These are phyloP conservation scores for Vanderwaltozyma tropicalis DNA, from an alignment of 805 yeast species.

Conservation along the genomic window DNA sequence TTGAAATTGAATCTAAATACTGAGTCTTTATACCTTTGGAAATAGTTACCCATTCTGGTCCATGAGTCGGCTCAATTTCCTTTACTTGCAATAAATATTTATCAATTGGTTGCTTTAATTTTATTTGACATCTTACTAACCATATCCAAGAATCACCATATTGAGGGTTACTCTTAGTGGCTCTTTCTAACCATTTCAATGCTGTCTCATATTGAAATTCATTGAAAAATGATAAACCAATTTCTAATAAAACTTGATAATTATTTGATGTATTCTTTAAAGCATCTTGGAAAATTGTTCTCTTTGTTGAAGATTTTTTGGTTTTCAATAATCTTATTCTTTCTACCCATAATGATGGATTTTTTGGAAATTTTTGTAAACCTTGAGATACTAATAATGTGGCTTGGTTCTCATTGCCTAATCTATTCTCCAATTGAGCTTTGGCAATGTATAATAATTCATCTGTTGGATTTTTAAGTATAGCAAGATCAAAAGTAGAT, in stretches of 20 bases:
- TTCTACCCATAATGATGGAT: slow-evolving; percentile 58
- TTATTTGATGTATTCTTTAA: slow-evolving; percentile 54
- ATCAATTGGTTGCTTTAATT: slow-evolving; percentile 19
- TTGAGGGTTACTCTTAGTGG: slow-evolving; percentile 42
- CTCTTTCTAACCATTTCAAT: slow-evolving; percentile 62
- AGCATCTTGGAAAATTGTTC: slow-evolving; percentile 59
- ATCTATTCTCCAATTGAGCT: slow-evolving; percentile 45
- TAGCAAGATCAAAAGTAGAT: slow-evolving; percentile 59
- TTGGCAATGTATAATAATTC: slow-evolving; percentile 51
- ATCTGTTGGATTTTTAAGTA: slow-evolving; percentile 38
- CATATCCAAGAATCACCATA: slow-evolving; percentile 76
- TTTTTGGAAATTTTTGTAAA: slow-evolving; percentile 44
- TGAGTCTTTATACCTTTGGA: slow-evolving; percentile 30
- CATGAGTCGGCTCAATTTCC: slow-evolving; percentile 48
- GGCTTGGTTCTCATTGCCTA: slow-evolving; percentile 43
- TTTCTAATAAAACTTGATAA: slow-evolving; percentile 45
- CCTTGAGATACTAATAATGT: slow-evolving; percentile 47
- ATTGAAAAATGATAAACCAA: slow-evolving; percentile 59
- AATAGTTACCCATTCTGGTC: slow-evolving; percentile 47
- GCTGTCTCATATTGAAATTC: slow-evolving; percentile 58
- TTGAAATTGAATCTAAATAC: neutral
- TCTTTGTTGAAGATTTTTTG: slow-evolving; percentile 38
- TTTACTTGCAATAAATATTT: slow-evolving; percentile 19
- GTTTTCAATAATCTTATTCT: slow-evolving; percentile 36
- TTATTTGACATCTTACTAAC: slow-evolving; percentile 38